A percentile compares a stretch with the other conserved stretches of the same genome.
These are phyloP conservation scores for Malus hybrid DNA, from an alignment of 331 rosid genomes.

Conservation along the genomic window DNA sequence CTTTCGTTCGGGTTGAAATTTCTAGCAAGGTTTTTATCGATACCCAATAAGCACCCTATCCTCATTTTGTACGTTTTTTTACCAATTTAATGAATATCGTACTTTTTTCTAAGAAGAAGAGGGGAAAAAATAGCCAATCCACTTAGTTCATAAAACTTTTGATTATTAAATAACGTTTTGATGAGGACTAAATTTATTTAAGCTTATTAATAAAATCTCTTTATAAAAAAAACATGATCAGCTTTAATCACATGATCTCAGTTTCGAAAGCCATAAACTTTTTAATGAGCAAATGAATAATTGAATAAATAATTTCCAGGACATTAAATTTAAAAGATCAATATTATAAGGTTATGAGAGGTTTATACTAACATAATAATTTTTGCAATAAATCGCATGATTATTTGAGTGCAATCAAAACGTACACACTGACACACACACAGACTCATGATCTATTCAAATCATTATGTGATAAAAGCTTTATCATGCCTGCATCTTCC, in stretches of 20 bases:
- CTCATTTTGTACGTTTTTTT: no score
- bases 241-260: not conserved
- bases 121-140: no score
- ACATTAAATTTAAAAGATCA: not conserved
- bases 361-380: not conserved
- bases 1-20: no score
- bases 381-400: not conserved
- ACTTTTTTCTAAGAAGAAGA: no score
- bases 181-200: no score
- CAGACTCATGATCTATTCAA: not conserved
- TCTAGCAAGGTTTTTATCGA: no score
- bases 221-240: not conserved
- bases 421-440: not conserved
- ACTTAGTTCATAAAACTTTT: no score
- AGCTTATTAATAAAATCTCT: no score
- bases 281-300: not conserved
- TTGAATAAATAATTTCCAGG: not conserved
- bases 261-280: not conserved
- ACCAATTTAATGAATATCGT: no score
- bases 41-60: no score
- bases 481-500: not conserved
- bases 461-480: not conserved
- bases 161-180: no score
- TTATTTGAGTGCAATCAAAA: not conserved
- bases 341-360: not conserved